Conservation (phyloP, 2,329 filamentous ascomycete genomes). For the Cladophialophora carrionii region DNA sequence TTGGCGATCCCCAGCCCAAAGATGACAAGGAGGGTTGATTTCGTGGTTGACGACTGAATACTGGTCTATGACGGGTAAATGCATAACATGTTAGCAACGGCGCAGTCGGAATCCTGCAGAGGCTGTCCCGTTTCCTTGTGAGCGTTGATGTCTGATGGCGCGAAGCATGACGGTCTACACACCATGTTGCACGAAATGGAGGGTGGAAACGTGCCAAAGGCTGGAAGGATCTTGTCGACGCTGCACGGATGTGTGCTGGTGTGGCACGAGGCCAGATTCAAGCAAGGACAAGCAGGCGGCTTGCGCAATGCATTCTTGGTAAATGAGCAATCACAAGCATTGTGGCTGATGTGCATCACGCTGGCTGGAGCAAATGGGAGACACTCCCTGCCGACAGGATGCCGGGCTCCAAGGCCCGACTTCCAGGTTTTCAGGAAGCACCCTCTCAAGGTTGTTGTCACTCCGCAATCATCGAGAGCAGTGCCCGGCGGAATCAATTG, state of each 20-base stretch:
- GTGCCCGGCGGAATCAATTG: neutral
- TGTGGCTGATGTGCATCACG: slow-evolving; percentile 17
- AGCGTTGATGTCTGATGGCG: neutral
- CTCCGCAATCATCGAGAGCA: neutral
- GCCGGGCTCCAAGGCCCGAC: slow-evolving; percentile 1
- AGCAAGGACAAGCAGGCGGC: neutral
- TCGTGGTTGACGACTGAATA: slow-evolving; percentile 1
- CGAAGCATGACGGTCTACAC: neutral
- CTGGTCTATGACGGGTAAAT: neutral
- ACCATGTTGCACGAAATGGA: neutral
- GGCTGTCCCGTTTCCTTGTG: neutral
- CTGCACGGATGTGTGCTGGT: neutral
- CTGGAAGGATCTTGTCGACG: neutral
- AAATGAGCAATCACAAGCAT: slow-evolving; percentile 8
- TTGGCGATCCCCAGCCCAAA: slow-evolving; percentile 93
- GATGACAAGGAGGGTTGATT: slow-evolving; percentile 75
- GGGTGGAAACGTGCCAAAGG: neutral
- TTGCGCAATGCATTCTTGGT: slow-evolving; percentile 4
- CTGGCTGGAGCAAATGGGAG: slow-evolving; percentile 23
- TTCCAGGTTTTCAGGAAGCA: slow-evolving; percentile 14
- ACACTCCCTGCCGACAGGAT: neutral
- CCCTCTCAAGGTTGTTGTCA: neutral
- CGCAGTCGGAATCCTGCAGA: neutral
- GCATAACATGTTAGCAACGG: slow-evolving; percentile 5
- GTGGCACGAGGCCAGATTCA: neutral